Evolutionary conservation across 2,329 filamentous ascomycete genomes (phyloP), one percentile per base, ranked within the genome.

Genomic region (Penicillium paneum): DNA sequence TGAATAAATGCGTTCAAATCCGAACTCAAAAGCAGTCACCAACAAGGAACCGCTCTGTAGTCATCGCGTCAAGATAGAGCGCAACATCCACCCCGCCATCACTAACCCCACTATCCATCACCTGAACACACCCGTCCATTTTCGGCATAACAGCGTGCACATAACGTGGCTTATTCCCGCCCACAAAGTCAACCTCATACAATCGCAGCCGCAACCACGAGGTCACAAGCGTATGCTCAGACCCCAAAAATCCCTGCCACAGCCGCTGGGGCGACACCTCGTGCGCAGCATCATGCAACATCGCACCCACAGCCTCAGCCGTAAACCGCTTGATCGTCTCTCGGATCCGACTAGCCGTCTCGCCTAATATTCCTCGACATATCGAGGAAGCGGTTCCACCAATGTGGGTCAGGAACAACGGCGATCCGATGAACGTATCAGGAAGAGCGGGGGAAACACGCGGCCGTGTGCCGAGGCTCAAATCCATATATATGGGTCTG

Each of bases 181-280:
- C 56, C n/a, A 49, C 59, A 58, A 81, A 80, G 12, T 77, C 71
- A 12, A 79, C 70, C 35, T 78, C 24, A 71, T 68, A 61, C 21
- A 65, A 31, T 12, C 50, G 29, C 17, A 60, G 26, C 32, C 60
- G 49, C 5, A 59, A 40, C 79, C 78, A 81, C 0, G 72, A 76
- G 5, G 78, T 80, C 3, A 76, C 73, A 3, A 80, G 57, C 0
- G 72, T 58, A 62, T 80, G 78, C 21, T 68, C 63, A 0, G 59
- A 53, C 0, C 78, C 79, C 7, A 79, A 52, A 49, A 80, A 81
- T 0, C 61, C 74, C 55, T 77, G 73, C 79, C 78, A 81, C 15
- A 81, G 56, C 6, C 79, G 68, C 64, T 81, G 78, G 0, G 79
- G 78, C 11, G 71, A 71, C 11, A 70, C 58, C 59, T 81, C 78